Conservation (phyloP, 257 asterid genomes). For the Solanum rostratum region DNA sequence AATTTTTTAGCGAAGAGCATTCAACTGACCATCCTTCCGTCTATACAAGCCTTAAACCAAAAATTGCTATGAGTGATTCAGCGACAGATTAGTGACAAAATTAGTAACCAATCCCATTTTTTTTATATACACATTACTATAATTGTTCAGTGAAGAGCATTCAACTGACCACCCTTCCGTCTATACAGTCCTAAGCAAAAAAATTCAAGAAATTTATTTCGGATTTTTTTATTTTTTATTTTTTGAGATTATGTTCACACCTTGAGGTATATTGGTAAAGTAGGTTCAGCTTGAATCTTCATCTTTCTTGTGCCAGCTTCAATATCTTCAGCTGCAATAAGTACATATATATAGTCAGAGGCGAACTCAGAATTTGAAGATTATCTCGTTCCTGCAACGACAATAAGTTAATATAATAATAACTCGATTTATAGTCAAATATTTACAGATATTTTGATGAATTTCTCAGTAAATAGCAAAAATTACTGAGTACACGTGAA, state of each 20-base stretch:
- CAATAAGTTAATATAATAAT: neutral
- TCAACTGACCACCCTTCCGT: neutral
- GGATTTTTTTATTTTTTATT: neutral
- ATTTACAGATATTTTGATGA: neutral
- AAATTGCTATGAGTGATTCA: neutral
- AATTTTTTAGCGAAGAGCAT: neutral
- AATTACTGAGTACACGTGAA: neutral
- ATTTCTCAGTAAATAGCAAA: neutral
- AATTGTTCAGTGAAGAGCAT: neutral
- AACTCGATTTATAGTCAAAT: neutral
- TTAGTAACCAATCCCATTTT: neutral
- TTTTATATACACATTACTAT: neutral
- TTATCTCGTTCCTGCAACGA: neutral
- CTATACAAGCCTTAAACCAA: neutral
- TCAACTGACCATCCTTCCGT: neutral
- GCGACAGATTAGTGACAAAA: neutral
- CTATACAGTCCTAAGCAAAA: neutral
- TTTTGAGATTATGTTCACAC: constrained; percentile 32
- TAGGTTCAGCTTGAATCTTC: constrained; percentile 71
- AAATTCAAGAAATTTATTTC: neutral
- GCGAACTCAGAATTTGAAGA: neutral
- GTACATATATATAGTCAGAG: neutral
- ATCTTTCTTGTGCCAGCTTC: constrained; percentile 70
- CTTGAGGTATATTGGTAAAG: constrained; percentile 86
- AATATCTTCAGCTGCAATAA: constrained; percentile 63